Base-by-base conservation (phyloP, 331 rosid genomes). In the Rosa hybrid region DNA sequence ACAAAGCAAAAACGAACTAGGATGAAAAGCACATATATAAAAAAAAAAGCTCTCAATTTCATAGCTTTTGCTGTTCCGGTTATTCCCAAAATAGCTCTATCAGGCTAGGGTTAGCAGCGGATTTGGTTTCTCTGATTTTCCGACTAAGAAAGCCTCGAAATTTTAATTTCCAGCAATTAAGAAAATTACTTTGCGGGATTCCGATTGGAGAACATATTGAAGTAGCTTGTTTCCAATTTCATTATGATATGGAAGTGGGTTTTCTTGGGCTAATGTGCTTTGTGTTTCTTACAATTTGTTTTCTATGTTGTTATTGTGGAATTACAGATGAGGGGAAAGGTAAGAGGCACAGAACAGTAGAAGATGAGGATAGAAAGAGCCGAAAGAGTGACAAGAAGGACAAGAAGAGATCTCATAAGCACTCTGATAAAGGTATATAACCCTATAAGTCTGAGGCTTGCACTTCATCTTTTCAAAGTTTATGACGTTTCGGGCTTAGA, bases 271-370 rank as follows among this genome's bases (percentile, higher is more conserved):
- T 34, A 34, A 34, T 34, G 38, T 2, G 38, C 41, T 48, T 27
- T 9, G 0, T 8, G 0, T 57, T 23, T 48, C 30, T 50, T 39
- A 17, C 11, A 34, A 6, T 16, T 39, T 10, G 8, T 14, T 71
- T 67, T 27, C 7, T 81, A 42, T 13, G 68, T 23, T 18, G 50
- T 17, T 70, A 44, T 76, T 65, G 80, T 59, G 76, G 44, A 83
- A 80, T 53, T 38, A 71, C 85, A 95, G 99, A 85, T 75, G 96
- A 88, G 77, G 89, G 87, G 69, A 87, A 77, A 77, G 83, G 80
- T 77, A 95, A 95, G 96, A 91, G 94, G 85, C 85, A 25, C 25
- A 90, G 94, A 84, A 78, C 80, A 1, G 88, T 68, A 23, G 97
- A 90, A 50, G 90, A 85, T 81, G 93, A 80, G 23, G 94, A 85